Evolutionary conservation across 768 basidiomycete genomes (phyloP), one percentile per base, ranked within the genome.

Genomic region (Suillus brevipes): DNA sequence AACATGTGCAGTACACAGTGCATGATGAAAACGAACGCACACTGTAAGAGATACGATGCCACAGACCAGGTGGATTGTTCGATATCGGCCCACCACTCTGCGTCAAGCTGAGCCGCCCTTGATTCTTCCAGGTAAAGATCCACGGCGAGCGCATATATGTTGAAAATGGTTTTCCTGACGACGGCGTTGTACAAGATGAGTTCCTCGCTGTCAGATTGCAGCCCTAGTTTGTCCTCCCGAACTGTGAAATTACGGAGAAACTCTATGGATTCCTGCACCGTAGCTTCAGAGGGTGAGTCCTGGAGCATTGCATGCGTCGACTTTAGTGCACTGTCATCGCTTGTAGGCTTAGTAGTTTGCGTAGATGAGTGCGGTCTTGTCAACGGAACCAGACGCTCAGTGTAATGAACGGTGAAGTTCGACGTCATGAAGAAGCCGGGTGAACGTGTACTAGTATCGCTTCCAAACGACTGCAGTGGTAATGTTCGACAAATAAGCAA

Each of bases 81-180:
- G 49, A 91, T 74, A 36, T 87, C 83, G 18, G 83, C 82, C 95
- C 95, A 98, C 90, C 91, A 97, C 53, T 91, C 86, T 23, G 91
- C 87, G 70, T 95, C 92, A 8, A 82, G 76, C 69, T 95, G 94
- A 14, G 88, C 85, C 40, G 86, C 75, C 10, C 85, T 80, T 1
- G 95, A 92, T 70, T 92, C 87, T 12, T 79, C 72, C 65, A 97
- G 75, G 64, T 88, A 86, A 25, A 79, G 71, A 66, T 92, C 85
- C 70, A 95, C 76, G 1, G 87, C 83, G 62, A 89, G 83, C 6
- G 86, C 79, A 71, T 94, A 94, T 18, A 92, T 65, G 9, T 82
- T 82, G 6, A 87, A 80, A 0, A 85, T 77, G 5, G 89, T 69
- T 71, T 82, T 86, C 43, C 78, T 75, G 8, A 85, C 67, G 14